phyloP scores from a whole-genome alignment of 2,329 filamentous ascomycete species.

The Cladophialophora yegresii region DNA sequence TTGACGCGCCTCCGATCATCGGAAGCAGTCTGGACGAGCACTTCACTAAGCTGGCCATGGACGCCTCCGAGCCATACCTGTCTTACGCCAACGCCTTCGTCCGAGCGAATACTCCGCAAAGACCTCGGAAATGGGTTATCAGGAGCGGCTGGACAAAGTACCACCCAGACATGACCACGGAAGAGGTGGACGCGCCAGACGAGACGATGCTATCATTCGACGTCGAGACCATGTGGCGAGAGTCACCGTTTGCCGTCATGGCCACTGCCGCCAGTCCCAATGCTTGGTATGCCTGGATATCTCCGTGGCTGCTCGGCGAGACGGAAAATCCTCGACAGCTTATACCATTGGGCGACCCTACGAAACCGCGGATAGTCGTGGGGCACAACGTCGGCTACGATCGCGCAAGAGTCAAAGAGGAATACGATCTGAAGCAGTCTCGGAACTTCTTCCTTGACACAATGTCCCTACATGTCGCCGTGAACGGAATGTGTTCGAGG shows the following conservation, averaged over 20 bases:
- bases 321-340: constrained; percentile 75
- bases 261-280: constrained; percentile 87
- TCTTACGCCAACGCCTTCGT: constrained; percentile 73
- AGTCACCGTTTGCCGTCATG: constrained; percentile 92
- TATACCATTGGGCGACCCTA: constrained; percentile 80
- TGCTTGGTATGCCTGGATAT: constrained; percentile 97
- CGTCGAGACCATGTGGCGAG: constrained; percentile 94
- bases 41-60: constrained; percentile 82
- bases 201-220: constrained; percentile 88
- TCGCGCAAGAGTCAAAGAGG: constrained; percentile 80
- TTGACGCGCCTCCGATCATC: constrained; percentile 78
- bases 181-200: constrained; percentile 73
- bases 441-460: constrained; percentile 90
- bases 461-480: constrained; percentile 96
- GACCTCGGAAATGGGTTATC: constrained; percentile 71
- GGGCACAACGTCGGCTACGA: constrained; percentile 98
- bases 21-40: constrained; percentile 88
- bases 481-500: constrained; percentile 97
- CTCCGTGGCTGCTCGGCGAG: constrained; percentile 88
- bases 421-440: constrained; percentile 81
- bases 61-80: constrained; percentile 84
- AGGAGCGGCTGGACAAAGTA: constrained; percentile 96
- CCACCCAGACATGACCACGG: constrained; percentile 68
- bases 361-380: constrained; percentile 73
- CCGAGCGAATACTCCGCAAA: constrained; percentile 58